Evolutionary conservation across 805 yeast species (phyloP), one percentile per base, ranked within the genome.

Genomic region (Torulaspora microellipsoides): DNA sequence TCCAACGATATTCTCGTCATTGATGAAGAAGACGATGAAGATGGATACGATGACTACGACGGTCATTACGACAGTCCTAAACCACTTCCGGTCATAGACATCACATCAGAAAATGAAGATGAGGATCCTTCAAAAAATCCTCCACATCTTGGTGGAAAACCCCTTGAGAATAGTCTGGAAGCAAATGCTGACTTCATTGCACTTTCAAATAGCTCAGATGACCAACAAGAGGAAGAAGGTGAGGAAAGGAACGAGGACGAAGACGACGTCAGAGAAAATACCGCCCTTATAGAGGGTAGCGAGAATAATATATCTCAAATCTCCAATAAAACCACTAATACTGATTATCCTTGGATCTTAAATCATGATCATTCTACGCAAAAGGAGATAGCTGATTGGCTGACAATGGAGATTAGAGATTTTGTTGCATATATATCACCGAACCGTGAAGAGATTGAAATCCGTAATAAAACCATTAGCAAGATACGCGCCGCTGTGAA

Each of bases 401-500:
- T 91, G 29, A 83, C 93, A 4, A 70, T 76, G 67, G 99, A 91
- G 60, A 85, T 91, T 53, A 76, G 75, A 51, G 95, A 88, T 58
- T 91, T 88, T 61, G 84, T 86, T 15, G 77, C 78, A 33, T 91
- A 88, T 62, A 80, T 90, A 20, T 85, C 96, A 0, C 98, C 98
- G 1, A 80, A 91, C 0, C 76, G 71, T 34, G 75, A 70, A 10
- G 98, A 91, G 55, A 83, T 85, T 44, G 63, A 69, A 31, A 67
- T 74, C 5, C 77, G 98, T 57, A 83, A 85, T 50, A 65, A 62
- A 6, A 80, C 85, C 2, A 82, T 91, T n/a, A 64, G 69, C 35
- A 72, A 76, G 36, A 65, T 93, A 27, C 78, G 83, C 46, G 58
- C 64, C 3, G 72, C 77, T 0, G 75, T 77, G 3, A 65, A 69